Evolutionary conservation across 495 filamentous ascomycete species (phyloP).

Genomic region (Aspergillus incahuasiensis): DNA sequence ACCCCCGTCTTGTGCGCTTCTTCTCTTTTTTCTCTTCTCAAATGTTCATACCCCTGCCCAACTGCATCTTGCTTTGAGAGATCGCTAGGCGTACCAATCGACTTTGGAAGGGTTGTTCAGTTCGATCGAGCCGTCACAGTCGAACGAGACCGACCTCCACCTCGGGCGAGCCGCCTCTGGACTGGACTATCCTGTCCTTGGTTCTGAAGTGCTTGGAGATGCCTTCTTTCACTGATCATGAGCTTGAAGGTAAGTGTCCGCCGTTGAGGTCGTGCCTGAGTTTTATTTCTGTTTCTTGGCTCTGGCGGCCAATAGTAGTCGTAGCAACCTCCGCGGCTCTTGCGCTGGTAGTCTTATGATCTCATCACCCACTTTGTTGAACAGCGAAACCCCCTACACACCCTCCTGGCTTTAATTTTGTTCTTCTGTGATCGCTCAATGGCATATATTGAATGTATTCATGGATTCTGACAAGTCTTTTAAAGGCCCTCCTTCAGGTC

Average conservation of each 20-base stretch:
- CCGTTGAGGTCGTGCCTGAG: constrained; percentile 5
- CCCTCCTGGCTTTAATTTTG: background rate
- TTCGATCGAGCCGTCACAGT: background rate
- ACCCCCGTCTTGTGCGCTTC: constrained; percentile 3
- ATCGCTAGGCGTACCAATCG: background rate
- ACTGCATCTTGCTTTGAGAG: background rate
- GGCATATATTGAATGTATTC: constrained; percentile 5
- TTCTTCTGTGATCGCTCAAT: background rate
- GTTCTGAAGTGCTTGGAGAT: constrained; percentile 16
- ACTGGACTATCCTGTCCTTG: background rate
- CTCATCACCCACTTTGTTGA: constrained; percentile 17
- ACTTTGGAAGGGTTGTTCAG: background rate
- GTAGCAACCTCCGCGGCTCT: constrained; percentile 17
- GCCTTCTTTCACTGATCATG: constrained; percentile 35
- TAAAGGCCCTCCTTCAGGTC: constrained; percentile 27
- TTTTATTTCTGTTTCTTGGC: constrained; percentile 10
- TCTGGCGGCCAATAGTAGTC: constrained; percentile 17
- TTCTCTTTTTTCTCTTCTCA: constrained; percentile 1
- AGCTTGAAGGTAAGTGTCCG: constrained; percentile 34
- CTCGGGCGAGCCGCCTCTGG: background rate
- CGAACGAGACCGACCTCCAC: constrained; percentile 5
- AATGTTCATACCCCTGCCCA: background rate
- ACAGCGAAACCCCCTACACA: background rate
- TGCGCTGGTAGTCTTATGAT: constrained; percentile 18
- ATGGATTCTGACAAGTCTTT: constrained; percentile 29